Conservation (phyloP, 805 yeast species). For the Yarrowia osloensis region DNA sequence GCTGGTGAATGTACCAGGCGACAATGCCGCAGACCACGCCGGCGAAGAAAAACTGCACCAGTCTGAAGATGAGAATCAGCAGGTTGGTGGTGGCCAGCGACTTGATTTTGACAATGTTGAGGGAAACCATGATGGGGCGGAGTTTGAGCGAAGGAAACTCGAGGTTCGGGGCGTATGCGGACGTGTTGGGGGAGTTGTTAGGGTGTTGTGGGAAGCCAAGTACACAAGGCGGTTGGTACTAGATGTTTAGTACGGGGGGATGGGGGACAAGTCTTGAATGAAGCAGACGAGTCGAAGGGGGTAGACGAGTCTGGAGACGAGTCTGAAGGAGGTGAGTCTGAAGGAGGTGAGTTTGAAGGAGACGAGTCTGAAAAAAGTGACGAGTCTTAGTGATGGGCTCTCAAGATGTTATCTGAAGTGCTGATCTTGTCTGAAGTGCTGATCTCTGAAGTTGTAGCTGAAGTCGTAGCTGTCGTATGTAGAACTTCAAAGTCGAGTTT, state of each 20-base stretch:
- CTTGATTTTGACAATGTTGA: slow-evolving; percentile 30
- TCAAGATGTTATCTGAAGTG: no score
- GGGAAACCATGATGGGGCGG: background rate
- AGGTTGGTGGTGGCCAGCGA: slow-evolving; percentile 39
- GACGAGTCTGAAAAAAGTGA: no score
- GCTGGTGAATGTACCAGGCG: slow-evolving; percentile 36
- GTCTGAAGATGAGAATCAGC: slow-evolving; percentile 36
- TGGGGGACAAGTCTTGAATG: no score
- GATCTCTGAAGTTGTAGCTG: no score
- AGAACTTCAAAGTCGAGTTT: background rate
- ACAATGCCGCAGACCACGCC: slow-evolving; percentile 39
- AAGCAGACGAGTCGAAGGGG: no score
- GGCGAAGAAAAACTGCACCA: slow-evolving; percentile 40
- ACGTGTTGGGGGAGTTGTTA: background rate
- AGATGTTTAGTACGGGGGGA: no score
- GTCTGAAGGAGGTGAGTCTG: no score
- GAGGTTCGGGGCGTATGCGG: slow-evolving; percentile 2
- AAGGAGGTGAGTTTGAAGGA: no score
- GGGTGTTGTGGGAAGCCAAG: background rate
- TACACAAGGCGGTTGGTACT: no score
- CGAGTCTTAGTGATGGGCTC: no score
- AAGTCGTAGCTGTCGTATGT: background rate
- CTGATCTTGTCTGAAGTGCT: no score
- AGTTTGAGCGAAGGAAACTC: background rate
- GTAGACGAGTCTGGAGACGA: no score